Percentiles rank a stretch among this genome's conserved stretches.
phyloP scores from a whole-genome alignment of 495 filamentous ascomycete genomes.

The Talaromyces liani region DNA sequence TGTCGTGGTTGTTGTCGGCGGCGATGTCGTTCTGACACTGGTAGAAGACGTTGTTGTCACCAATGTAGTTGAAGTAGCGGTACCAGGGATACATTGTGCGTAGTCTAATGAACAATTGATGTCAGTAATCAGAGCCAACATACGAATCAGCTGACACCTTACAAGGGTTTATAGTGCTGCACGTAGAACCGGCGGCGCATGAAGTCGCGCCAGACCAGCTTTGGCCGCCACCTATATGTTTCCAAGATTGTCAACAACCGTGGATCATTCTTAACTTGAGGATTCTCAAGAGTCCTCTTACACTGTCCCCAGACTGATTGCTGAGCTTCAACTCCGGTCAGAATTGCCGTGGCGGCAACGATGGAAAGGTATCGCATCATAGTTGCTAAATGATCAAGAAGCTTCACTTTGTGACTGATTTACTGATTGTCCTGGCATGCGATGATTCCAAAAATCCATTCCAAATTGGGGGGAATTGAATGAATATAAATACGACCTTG shows the following conservation, averaged over 20 bases:
- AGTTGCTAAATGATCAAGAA: not conserved
- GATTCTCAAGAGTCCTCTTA: not conserved
- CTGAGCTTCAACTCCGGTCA: constrained; percentile 3
- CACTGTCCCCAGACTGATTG: constrained; percentile 4
- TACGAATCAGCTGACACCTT: not conserved
- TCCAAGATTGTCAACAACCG: not conserved
- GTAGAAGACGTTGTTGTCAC: not conserved
- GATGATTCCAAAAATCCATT: not conserved
- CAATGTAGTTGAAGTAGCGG: not conserved
- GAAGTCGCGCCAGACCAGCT: not conserved
- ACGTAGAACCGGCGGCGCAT: not conserved
- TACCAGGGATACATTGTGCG: not conserved
- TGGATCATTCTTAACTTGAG: not conserved
- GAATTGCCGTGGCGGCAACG: not conserved
- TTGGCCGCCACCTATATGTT: not conserved
- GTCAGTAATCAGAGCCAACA: not conserved
- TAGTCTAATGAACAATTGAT: not conserved
- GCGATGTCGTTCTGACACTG: not conserved
- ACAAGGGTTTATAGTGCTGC: not conserved
- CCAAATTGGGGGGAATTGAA: not conserved
- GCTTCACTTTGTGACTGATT: not conserved
- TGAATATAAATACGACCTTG: not conserved
- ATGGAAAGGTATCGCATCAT: not conserved
- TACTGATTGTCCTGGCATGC: not conserved
- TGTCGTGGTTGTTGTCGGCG: not conserved